Evolutionary conservation across 805 yeast species (phyloP).

Genomic region (Candida caryicola): DNA sequence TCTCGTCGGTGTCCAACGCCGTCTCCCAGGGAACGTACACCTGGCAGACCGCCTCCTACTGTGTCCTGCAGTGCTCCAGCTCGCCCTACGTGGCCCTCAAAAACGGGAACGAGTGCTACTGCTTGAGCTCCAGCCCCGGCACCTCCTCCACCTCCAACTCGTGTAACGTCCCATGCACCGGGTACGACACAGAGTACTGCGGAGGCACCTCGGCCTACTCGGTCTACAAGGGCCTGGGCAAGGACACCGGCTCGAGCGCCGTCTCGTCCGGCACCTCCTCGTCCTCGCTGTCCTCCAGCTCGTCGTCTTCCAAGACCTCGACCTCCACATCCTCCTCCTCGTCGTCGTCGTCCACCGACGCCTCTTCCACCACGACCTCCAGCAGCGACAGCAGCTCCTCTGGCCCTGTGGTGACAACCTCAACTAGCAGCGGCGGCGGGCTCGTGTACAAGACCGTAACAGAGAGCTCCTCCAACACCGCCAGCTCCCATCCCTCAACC

Average conservation of each 20-base stretch:
- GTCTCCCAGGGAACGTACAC: constrained; percentile 19
- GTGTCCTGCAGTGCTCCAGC: constrained; percentile 28
- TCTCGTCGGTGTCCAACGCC: constrained; percentile 25
- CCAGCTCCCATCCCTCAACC: constrained; percentile 3
- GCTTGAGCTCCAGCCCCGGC: constrained; percentile 32
- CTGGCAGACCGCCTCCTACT: constrained; percentile 29
- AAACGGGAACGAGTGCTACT: constrained; percentile 37
- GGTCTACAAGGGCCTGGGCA: constrained; percentile 28
- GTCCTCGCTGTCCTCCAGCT: neutral
- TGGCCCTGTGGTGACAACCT: constrained; percentile 3
- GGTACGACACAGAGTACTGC: constrained; percentile 33
- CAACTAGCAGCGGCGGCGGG: constrained; percentile 6
- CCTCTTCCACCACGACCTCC: constrained; percentile 3
- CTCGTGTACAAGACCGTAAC: constrained; percentile 11
- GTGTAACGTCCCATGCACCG: constrained; percentile 34
- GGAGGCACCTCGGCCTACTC: constrained; percentile 37
- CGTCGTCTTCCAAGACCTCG: neutral
- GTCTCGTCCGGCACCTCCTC: neutral
- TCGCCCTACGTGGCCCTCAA: constrained; percentile 39
- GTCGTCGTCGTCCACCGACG: constrained; percentile 14
- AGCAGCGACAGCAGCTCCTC: neutral
- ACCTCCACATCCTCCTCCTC: constrained; percentile 6
- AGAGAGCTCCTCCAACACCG: constrained; percentile 4
- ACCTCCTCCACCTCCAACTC: constrained; percentile 12
- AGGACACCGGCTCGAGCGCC: neutral